Evolutionary conservation across 1,284 basidiomycete genomes (phyloP).

Genomic region (Inonotus obliquus): DNA sequence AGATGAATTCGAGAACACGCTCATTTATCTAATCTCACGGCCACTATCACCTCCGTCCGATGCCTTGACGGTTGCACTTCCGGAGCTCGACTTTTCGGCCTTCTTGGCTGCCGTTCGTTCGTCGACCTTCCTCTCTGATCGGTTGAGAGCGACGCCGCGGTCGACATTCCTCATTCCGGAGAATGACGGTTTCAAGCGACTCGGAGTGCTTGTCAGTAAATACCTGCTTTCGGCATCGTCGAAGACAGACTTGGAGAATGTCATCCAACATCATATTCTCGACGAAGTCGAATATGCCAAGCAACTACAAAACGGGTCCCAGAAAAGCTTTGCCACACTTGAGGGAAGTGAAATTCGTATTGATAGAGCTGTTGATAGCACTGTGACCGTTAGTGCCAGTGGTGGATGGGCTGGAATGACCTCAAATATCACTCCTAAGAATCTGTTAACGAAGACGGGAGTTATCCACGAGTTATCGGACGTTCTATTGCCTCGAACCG

Average conservation of each 20-base stretch:
- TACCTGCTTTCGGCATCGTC: conserved; percentile 78
- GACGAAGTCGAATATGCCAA: conserved; percentile 73
- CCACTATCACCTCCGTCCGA: conserved; percentile 81
- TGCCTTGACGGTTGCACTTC: conserved; percentile 78
- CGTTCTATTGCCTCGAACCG: conserved; percentile 84
- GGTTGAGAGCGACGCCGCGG: conserved; percentile 61
- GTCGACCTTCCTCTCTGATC: conserved; percentile 71
- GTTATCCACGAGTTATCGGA: conserved; percentile 89
- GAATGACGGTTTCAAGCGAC: conserved; percentile 81
- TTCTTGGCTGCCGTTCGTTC: conserved; percentile 84
- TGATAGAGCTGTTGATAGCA: conserved; percentile 45
- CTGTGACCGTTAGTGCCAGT: conserved; percentile 53
- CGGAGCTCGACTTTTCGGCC: conserved; percentile 78
- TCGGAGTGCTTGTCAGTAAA: conserved; percentile 82
- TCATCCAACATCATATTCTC: conserved; percentile 85
- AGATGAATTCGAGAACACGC: conserved; percentile 72
- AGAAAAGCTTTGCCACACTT: conserved; percentile 64
- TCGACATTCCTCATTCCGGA: conserved; percentile 86
- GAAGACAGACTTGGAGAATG: conserved; percentile 73
- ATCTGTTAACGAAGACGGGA: conserved; percentile 84
- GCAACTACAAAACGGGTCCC: conserved; percentile 56
- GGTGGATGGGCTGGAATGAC: conserved; percentile 74
- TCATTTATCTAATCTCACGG: conserved; percentile 89
- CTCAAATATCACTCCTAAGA: conserved; percentile 47
- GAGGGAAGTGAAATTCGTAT: conserved; percentile 72